Evolutionary conservation across 805 yeast genomes (phyloP).

Genomic region (Kodamaea kakaduensis): DNA sequence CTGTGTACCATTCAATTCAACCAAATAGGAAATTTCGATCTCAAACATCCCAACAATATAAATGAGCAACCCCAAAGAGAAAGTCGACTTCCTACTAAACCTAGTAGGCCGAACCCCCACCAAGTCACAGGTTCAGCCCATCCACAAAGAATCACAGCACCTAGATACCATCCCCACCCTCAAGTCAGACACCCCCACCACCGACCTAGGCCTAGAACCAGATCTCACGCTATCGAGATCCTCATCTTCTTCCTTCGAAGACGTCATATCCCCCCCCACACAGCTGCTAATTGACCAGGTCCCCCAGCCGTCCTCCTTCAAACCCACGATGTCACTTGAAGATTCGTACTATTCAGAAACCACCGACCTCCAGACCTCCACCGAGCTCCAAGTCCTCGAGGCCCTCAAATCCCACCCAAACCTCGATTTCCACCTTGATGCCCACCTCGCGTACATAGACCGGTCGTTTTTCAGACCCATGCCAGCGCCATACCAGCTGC

Average conservation of each 20-base stretch:
- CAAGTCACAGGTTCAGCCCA: too few relatives aligned
- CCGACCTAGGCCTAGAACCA: too few relatives aligned
- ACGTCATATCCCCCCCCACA: constrained; percentile 11
- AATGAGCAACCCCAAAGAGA: constrained; percentile 10
- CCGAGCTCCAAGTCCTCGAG: constrained; percentile 11
- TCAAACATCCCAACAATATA: neutral
- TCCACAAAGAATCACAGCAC: too few relatives aligned
- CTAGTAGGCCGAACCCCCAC: too few relatives aligned
- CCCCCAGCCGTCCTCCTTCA: constrained; percentile 6
- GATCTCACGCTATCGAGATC: too few relatives aligned
- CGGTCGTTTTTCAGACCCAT: constrained; percentile 40
- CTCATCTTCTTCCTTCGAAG: constrained; percentile 19
- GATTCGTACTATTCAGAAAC: constrained; percentile 14
- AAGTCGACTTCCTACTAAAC: constrained; percentile 8
- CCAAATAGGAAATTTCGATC: constrained; percentile 1
- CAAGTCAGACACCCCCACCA: too few relatives aligned
- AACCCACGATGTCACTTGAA: constrained; percentile 6
- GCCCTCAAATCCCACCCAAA: constrained; percentile 6
- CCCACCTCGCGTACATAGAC: constrained; percentile 44
- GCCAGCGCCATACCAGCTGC: constrained; percentile 47
- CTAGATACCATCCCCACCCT: too few relatives aligned
- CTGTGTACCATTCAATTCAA: neutral
- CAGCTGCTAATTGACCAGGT: constrained; percentile 4
- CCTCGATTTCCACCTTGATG: constrained; percentile 13
- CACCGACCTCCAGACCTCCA: constrained; percentile 10